Percentiles rank a stretch among this genome's conserved stretches.
Conservation (phyloP, 163 green algal species). For the Botryococcus braunii region DNA sequence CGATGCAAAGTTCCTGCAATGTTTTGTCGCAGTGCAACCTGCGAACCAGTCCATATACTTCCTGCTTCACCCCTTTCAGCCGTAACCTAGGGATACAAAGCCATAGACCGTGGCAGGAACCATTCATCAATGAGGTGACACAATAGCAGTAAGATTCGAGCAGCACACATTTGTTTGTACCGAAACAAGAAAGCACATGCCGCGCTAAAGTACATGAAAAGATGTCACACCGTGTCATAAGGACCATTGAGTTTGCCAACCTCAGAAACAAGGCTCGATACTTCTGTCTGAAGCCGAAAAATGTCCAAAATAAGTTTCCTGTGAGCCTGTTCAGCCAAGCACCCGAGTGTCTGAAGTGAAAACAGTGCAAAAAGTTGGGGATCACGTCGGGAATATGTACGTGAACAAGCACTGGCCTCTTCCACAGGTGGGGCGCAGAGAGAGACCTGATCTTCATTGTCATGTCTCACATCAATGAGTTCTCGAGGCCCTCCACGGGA, state of each 20-base stretch:
- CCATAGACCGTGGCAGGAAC: not conserved
- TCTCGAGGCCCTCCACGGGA: too few species aligned
- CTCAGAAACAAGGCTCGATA: slow-evolving; percentile 27
- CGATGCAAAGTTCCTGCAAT: not conserved
- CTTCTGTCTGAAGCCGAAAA: slow-evolving; percentile 21
- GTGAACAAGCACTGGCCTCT: too few species aligned
- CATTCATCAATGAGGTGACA: not conserved
- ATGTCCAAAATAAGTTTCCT: slow-evolving; percentile 14
- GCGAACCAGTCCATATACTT: too few species aligned
- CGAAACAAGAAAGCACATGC: slow-evolving; percentile 14
- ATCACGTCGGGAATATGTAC: too few species aligned
- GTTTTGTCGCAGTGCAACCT: slow-evolving; percentile 21
- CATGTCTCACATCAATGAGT: too few species aligned
- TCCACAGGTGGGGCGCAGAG: too few species aligned
- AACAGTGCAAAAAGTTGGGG: too few species aligned
- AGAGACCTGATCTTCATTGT: too few species aligned
- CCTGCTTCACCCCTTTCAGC: too few species aligned
- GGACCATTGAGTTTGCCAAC: slow-evolving; percentile 27
- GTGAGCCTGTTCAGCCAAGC: slow-evolving; percentile 7
- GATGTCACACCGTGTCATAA: slow-evolving; percentile 30
- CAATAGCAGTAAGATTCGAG: not conserved
- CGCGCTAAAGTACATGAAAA: too few species aligned
- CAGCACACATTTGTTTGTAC: slow-evolving; percentile 7
- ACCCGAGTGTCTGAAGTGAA: too few species aligned
- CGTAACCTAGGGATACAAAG: not conserved